Base-by-base conservation (phyloP, 2,329 filamentous ascomycete genomes). In the Fusarium acutatum region DNA sequence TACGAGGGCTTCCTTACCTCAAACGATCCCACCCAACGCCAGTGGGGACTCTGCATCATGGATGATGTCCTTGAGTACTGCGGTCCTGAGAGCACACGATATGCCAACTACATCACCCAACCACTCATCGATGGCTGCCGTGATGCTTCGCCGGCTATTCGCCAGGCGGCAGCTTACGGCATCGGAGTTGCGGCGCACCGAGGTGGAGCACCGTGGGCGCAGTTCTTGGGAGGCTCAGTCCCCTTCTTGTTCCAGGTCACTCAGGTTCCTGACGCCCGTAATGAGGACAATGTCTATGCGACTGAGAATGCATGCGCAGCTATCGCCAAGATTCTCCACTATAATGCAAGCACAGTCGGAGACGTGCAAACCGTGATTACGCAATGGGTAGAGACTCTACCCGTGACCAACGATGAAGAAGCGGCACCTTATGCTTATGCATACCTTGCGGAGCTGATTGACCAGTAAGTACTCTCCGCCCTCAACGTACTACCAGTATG, bases 31-130 rank as follows among this genome's bases (percentile, higher is more conserved):
- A 98, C 95, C 24, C 96, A 98, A 82, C 91, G 96, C 63, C 96
- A 99, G 81, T 99, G 96, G 96, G 96, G 95, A n/a, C 89, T 99
- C 60, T 99, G 96, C 86, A 98, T 99, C 77, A 94, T 98, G 87
- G 96, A 99, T 79, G 96, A 99, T 81, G 96, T 99, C 40, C 89
- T 99, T 40, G 96, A 99, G 82, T 99, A 98, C 86, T 98, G 95
- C 81, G 95, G 96, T 2, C 89, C 92, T 1, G 92, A 97, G 76
- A 97, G 94, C 77, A 96, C 93, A 86, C 91, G 92, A 74, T 99
- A 97, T 81, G 92, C 92, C 79, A 90, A 92, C 75, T 92, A 95
- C 79, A 97, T 99, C 77, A 91, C 95, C 64, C 91, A 95, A 78
- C 95, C 96, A 17, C 89, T 99, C 43, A 88, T 97, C 50, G 91